Conservation (phyloP, 192 early-diverging fungal genomes). For the Lunasporangiospora selenospora region DNA sequence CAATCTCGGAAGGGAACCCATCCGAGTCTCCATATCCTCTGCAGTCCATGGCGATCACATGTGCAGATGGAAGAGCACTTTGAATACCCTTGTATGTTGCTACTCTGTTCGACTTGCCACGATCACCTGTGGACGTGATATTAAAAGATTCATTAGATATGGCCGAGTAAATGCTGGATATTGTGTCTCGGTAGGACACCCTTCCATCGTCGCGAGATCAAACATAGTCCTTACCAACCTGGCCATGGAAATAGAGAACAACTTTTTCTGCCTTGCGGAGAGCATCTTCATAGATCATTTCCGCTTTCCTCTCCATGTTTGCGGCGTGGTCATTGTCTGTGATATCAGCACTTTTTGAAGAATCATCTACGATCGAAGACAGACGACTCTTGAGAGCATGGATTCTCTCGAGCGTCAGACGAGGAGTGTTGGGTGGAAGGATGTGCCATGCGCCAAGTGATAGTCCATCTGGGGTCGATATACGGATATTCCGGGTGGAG, state of each 20-base stretch:
- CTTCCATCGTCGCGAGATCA: too few relatives aligned
- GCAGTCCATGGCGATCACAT: constrained; percentile 48
- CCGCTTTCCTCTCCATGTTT: not conserved
- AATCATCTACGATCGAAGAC: not conserved
- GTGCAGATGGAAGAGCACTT: constrained; percentile 30
- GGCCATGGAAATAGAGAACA: constrained; percentile 47
- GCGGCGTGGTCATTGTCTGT: not conserved
- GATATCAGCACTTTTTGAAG: not conserved
- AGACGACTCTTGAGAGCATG: constrained; percentile 3
- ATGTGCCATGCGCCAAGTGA: constrained; percentile 38
- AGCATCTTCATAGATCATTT: constrained; percentile 27
- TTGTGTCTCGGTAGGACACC: too few relatives aligned
- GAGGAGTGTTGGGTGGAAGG: constrained; percentile 4
- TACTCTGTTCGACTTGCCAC: constrained; percentile 40
- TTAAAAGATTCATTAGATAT: too few relatives aligned
- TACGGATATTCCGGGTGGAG: constrained; percentile 27
- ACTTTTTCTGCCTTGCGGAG: constrained; percentile 21
- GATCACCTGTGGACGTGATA: constrained; percentile 38
- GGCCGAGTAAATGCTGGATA: too few relatives aligned
- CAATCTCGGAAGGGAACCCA: constrained; percentile 43
- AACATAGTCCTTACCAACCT: constrained; percentile 30
- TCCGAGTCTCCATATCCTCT: constrained; percentile 51
- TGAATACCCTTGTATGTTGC: constrained; percentile 46
- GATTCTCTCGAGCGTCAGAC: constrained; percentile 9
- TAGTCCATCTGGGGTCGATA: constrained; percentile 30